Base-by-base conservation (phyloP, 2,329 filamentous ascomycete species). In the Myriosclerotinia curreyana region DNA sequence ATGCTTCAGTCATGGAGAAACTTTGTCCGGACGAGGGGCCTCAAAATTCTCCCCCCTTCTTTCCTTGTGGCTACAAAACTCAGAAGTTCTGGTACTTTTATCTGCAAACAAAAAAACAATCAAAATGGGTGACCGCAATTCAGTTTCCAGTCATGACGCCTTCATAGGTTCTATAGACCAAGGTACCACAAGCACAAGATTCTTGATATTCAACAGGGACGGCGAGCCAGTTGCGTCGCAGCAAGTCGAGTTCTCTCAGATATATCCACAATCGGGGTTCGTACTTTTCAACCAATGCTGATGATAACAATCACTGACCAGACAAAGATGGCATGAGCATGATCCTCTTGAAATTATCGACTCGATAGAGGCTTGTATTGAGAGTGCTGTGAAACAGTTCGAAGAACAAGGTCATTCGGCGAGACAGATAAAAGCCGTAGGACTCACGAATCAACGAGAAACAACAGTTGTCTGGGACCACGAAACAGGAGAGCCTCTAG, bases 381-480 rank as follows among this genome's bases (percentile, higher is more conserved):
- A 92, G 70, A 84, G 86, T 68, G 90, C 91, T 0, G 84, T 88
- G 65, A 83, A 86, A 72, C 79, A 87, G 50, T 96, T 96, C 77
- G 77, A 85, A 58, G 80, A 83, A n/a, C 79, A 86, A 64, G 91
- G 92, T 66, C 83, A 91, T 76, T 81, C 82, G 34, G 80, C 83
- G 66, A 81, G 82, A 61, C 83, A 89, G 70, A 91, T 96, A 73
- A 88, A 85, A 74, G 84, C 89, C 14, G 82, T 96, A 69, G 92
- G 92, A 64, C 90, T 96, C 22, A 73, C 91, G 69, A 93, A 91
- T 76, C 91, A 95, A 79, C 87, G 92, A 74, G 92, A 96, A 77
- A 96, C 92, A 1, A 91, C 89, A 1, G 81, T 96, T 1, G 87
- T 92, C 34, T 96, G 92, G 92, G 91, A 96, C 75, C 84, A 82